A percentile compares a stretch with the other conserved stretches of the same genome.
These are phyloP conservation scores for Plasmodium knowlesi DNA, from an alignment of 169 alveolate species.

Conservation along the genomic window DNA sequence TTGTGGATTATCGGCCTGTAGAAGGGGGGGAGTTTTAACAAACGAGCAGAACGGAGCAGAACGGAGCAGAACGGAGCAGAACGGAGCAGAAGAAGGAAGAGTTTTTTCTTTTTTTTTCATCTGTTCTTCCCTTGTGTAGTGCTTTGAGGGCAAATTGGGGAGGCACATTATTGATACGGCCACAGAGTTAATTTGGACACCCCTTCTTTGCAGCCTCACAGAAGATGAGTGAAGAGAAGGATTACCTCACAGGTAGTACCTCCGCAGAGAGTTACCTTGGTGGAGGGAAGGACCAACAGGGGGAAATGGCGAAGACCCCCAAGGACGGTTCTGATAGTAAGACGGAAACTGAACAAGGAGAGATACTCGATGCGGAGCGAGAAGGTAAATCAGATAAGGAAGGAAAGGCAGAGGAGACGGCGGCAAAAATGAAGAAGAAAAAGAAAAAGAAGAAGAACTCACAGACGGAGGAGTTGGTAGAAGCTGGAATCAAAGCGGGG, in stretches of 20 bases:
- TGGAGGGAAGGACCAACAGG: not conserved
- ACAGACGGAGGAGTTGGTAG: not conserved
- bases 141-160: not conserved
- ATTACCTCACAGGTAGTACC: not conserved
- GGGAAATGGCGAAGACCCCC: not conserved
- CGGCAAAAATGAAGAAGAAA: not conserved
- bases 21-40: not conserved
- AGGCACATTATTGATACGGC: not conserved
- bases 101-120: not conserved
- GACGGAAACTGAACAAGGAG: not conserved
- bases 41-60: conserved; percentile 7
- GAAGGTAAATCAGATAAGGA: not conserved
- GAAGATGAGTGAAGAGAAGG: conserved; percentile 4
- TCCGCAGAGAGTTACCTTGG: not conserved
- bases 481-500: not conserved
- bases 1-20: not conserved
- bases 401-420: not conserved
- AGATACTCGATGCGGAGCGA: not conserved
- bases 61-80: conserved; percentile 5
- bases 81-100: not conserved
- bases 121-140: not conserved
- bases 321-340: not conserved
- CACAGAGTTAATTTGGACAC: not conserved
- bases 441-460: not conserved
- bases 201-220: not conserved